Evolutionary conservation across 1,139 yeast species (phyloP), one percentile per base, ranked within the genome.

Genomic region (Dujonia santamariae): DNA sequence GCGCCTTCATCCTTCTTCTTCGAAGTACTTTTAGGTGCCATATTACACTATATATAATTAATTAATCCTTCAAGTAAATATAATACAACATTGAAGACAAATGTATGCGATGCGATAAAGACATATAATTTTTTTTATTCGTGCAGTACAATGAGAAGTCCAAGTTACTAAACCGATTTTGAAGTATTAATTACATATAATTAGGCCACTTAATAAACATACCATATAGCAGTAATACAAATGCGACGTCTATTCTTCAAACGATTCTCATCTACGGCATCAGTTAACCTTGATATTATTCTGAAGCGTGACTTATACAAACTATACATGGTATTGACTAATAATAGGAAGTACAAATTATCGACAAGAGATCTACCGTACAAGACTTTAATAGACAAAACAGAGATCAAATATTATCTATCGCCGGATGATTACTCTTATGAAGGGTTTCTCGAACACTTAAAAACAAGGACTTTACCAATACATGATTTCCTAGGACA

Each of bases 1-100:
- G 54, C 37, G 3, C 48, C 28, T 19, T 27, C 30, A 17, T 53
- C 30, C 41, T 54, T 56, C 50, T 61, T 61, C 45, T 54, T 57
- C 12, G 56, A 38, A 7, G 47, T 5, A 12, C 28, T 16, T 19
- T 31, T 31, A 7, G 34, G 30, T 11, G 34, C 26, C 34, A 31
- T 31, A 9, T 16, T n/a, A n/a, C n/a, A n/a, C n/a, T n/a, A n/a
- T n/a, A n/a, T n/a, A n/a, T n/a, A n/a, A n/a, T n/a, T n/a, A n/a
- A n/a, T n/a, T n/a, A n/a, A n/a, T n/a, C n/a, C n/a, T n/a, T n/a
- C n/a, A n/a, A n/a, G n/a, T n/a, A n/a, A n/a, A n/a, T n/a, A n/a
- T n/a, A n/a, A n/a, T n/a, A n/a, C n/a, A n/a, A n/a, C n/a, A n/a
- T n/a, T n/a, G n/a, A n/a, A n/a, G n/a, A n/a, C n/a, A n/a, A n/a